Conservation (phyloP, 2,329 filamentous ascomycete genomes). For the Lasiodiplodia citricola region DNA sequence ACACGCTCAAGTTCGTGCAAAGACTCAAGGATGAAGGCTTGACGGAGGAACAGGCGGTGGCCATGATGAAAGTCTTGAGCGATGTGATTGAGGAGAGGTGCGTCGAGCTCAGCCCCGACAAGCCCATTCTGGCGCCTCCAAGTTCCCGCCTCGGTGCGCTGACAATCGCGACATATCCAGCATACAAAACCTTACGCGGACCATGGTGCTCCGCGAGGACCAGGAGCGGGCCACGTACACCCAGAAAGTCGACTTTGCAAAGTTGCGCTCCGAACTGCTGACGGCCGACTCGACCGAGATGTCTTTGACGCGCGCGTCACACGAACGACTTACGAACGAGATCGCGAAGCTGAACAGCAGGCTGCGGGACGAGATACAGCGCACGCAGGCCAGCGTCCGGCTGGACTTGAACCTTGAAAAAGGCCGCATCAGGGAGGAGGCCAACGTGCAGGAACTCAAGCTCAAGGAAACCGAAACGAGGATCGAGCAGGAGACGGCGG, state of each 20-base stretch:
- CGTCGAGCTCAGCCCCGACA: slow-evolving; percentile 18
- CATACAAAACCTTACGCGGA: slow-evolving; percentile 95
- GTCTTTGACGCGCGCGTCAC: slow-evolving; percentile 83
- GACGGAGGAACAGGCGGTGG: slow-evolving; percentile 90
- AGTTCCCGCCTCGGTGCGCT: not conserved
- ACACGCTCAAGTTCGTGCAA: slow-evolving; percentile 97
- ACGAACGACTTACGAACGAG: slow-evolving; percentile 93
- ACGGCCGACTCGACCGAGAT: slow-evolving; percentile 91
- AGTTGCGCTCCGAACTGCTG: slow-evolving; percentile 91
- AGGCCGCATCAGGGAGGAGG: slow-evolving; percentile 93
- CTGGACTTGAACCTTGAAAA: slow-evolving; percentile 96
- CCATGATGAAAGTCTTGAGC: slow-evolving; percentile 98
- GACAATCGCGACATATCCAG: slow-evolving; percentile 47
- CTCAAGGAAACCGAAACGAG: slow-evolving; percentile 98
- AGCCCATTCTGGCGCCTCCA: not conserved
- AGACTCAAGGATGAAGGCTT: slow-evolving; percentile 88
- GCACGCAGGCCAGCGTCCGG: slow-evolving; percentile 90
- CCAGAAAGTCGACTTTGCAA: slow-evolving; percentile 97
- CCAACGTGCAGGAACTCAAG: slow-evolving; percentile 94
- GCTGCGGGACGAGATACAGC: slow-evolving; percentile 88
- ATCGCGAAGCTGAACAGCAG: slow-evolving; percentile 90
- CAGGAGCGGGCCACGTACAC: slow-evolving; percentile 77
- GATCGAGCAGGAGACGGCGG: slow-evolving; percentile 96
- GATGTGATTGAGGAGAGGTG: slow-evolving; percentile 96
- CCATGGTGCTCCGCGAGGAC: slow-evolving; percentile 97